Percentiles rank a stretch among this genome's conserved stretches.
These are phyloP conservation scores for Stellera chamaejasme DNA, from an alignment of 345 rosid species.

Conservation along the genomic window DNA sequence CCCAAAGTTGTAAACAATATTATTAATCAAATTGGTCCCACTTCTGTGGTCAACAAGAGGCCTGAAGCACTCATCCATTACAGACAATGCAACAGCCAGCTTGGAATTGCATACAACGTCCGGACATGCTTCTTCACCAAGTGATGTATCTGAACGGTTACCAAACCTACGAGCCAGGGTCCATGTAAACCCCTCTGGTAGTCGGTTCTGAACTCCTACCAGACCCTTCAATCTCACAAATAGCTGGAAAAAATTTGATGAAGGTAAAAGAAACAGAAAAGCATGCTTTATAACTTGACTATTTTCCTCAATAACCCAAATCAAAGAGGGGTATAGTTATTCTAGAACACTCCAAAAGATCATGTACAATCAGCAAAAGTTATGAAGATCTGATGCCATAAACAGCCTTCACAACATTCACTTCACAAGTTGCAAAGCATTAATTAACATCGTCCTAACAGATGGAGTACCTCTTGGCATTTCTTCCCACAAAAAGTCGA, in stretches of 20 bases:
- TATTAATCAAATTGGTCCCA: conserved; percentile 79
- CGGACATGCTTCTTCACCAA: conserved; percentile 29
- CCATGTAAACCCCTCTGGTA: conserved; percentile 87
- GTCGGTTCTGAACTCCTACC: conserved; percentile 73
- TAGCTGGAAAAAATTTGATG: conserved; percentile 29
- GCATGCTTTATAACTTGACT: too few species aligned
- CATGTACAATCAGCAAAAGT: too few species aligned
- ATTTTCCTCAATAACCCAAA: too few species aligned
- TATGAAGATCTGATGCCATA: too few species aligned
- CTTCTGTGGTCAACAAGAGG: conserved; percentile 82
- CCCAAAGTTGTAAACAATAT: conserved; percentile 84
- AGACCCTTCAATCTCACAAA: conserved; percentile 46
- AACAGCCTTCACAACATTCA: too few species aligned
- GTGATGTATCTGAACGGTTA: conserved; percentile 39
- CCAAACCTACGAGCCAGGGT: conserved; percentile 60
- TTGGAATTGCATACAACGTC: conserved; percentile 73
- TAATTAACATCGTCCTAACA: neutral
- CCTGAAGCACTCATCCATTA: conserved; percentile 95
- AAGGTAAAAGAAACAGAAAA: conserved; percentile 2
- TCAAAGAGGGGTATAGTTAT: too few species aligned
- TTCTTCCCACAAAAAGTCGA: conserved; percentile 65
- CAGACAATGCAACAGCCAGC: conserved; percentile 74
- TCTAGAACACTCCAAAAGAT: too few species aligned
- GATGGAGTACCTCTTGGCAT: conserved; percentile 69
- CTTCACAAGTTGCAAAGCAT: too few species aligned